Evolutionary conservation across 768 basidiomycete species (phyloP).

Genomic region (Psilocybe cubensis): DNA sequence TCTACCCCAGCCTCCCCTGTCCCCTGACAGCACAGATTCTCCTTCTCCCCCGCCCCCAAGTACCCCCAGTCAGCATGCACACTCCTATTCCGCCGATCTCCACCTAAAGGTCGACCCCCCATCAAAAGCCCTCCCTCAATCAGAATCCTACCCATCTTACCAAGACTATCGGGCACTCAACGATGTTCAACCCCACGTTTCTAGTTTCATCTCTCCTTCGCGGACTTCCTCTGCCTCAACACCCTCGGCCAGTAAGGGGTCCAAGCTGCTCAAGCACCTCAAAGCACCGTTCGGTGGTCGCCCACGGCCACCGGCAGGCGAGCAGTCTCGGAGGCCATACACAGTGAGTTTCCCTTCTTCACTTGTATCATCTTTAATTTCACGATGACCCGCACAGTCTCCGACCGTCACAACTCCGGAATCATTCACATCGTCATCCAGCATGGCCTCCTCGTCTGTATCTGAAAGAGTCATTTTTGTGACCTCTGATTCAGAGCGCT

Average conservation of each 20-base stretch:
- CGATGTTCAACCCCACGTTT: constrained; percentile 16
- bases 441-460: constrained; percentile 27
- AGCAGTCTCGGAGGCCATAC: constrained; percentile 31
- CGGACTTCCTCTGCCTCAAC: constrained; percentile 18
- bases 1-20: constrained; percentile 52
- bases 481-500: constrained; percentile 78
- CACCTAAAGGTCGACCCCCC: constrained; percentile 11
- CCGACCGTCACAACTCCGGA: constrained; percentile 43
- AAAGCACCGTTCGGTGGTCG: constrained; percentile 35
- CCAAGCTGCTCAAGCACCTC: constrained; percentile 36
- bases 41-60: constrained; percentile 73
- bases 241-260: constrained; percentile 1
- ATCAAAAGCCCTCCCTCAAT: constrained; percentile 35
- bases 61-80: constrained; percentile 57
- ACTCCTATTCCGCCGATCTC: constrained; percentile 21
- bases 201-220: constrained; percentile 17
- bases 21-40: constrained; percentile 71
- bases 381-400: constrained; percentile 31
- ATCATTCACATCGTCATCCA: constrained; percentile 31
- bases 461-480: constrained; percentile 61
- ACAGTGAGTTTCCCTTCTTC: constrained; percentile 33
- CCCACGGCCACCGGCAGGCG: constrained; percentile 21
- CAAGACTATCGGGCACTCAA: constrained; percentile 15
- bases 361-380: constrained; percentile 23
- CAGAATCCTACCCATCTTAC: constrained; percentile 25